Conservation (phyloP, 2,329 filamentous ascomycete species). For the Penicillium brasilianum region DNA sequence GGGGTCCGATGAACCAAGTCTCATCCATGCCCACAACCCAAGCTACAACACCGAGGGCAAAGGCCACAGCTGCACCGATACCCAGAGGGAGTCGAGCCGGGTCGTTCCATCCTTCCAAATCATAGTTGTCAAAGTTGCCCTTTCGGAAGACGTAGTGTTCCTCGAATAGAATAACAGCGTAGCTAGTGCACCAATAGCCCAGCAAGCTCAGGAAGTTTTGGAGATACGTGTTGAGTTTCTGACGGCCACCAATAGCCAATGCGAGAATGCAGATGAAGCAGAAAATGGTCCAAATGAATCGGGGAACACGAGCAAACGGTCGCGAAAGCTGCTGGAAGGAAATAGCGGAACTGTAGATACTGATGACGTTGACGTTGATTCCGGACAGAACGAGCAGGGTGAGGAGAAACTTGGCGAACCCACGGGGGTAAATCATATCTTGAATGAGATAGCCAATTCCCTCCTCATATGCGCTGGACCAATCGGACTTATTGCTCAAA, state of each 20-base stretch:
- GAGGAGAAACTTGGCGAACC: conserved; percentile 41
- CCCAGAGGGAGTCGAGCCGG: conserved; percentile 52
- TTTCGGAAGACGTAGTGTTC: conserved; percentile 58
- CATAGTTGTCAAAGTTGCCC: conserved; percentile 51
- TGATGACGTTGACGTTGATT: conserved; percentile 51
- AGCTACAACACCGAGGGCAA: conserved; percentile 52
- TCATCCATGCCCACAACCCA: conserved; percentile 65
- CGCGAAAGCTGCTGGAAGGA: conserved; percentile 49
- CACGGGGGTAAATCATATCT: conserved; percentile 29
- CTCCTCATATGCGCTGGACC: conserved; percentile 22
- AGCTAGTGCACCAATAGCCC: conserved; percentile 58
- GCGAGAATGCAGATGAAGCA: conserved; percentile 54
- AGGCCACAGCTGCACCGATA: conserved; percentile 51
- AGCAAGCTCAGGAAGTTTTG: conserved; percentile 56
- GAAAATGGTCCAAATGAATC: conserved; percentile 55
- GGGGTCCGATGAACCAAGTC: conserved; percentile 59
- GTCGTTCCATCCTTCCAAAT: conserved; percentile 57
- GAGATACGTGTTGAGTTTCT: conserved; percentile 52
- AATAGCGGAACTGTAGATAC: conserved; percentile 45
- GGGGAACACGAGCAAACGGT: conserved; percentile 51
- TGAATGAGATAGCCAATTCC: conserved; percentile 33
- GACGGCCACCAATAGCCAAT: conserved; percentile 50
- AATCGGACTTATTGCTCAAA: conserved; percentile 27
- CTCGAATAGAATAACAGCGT: conserved; percentile 54
- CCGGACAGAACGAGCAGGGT: conserved; percentile 44